Percentiles rank a stretch among this genome's conserved stretches.
Evolutionary conservation across 1,284 basidiomycete genomes (phyloP).

Genomic region (Sporisorium graminicola): DNA sequence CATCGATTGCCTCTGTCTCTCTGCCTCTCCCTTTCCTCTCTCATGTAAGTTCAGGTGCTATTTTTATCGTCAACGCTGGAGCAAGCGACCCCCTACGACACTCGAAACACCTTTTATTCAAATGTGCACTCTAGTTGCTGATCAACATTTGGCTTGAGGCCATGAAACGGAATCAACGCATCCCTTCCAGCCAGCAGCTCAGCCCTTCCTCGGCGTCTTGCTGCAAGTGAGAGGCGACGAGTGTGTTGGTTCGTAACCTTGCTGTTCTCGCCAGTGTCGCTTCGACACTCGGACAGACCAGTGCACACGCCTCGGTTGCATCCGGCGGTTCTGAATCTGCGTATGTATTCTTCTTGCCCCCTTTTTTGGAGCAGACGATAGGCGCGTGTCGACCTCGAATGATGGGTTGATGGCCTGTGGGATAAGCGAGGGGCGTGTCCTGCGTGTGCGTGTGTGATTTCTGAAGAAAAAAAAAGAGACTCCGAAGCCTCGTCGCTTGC

Average conservation of each 20-base stretch:
- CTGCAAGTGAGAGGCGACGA: too few relatives aligned
- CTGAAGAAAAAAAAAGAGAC: not conserved
- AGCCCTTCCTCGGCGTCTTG: too few relatives aligned
- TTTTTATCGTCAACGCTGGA: not conserved
- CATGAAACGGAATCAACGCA: too few relatives aligned
- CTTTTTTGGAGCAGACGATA: slow-evolving; percentile 1
- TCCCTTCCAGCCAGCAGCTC: too few relatives aligned
- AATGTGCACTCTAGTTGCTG: too few relatives aligned
- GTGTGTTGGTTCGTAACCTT: too few relatives aligned
- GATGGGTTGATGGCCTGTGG: not conserved
- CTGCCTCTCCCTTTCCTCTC: not conserved
- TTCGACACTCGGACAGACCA: too few relatives aligned
- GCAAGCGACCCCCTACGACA: not conserved
- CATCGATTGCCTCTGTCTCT: not conserved
- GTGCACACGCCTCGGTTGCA: slow-evolving; percentile 12
- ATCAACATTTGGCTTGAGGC: too few relatives aligned
- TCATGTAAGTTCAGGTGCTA: not conserved
- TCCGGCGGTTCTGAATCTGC: not conserved
- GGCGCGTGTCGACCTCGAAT: not conserved
- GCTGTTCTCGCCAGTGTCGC: too few relatives aligned
- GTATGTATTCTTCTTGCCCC: not conserved
- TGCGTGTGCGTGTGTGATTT: slow-evolving; percentile 8
- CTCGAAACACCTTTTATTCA: too few relatives aligned
- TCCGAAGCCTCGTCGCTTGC: not conserved
- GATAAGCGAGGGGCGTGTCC: too few relatives aligned